Percentiles rank a stretch among this genome's conserved stretches.
Conservation (phyloP, 257 asterid genomes). For the Ophiorrhiza pumila region DNA sequence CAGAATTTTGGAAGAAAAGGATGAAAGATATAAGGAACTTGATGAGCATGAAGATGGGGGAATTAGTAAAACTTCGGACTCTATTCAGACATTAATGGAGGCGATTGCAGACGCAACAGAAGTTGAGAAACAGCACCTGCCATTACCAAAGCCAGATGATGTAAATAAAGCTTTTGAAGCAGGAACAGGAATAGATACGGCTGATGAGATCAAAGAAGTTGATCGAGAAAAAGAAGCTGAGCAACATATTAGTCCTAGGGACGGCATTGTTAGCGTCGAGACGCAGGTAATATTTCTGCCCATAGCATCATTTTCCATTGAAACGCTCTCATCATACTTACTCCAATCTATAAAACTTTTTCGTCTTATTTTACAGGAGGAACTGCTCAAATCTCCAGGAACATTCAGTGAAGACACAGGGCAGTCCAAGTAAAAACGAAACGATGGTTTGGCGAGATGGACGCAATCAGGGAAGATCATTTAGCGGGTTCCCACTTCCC, state of each 20-base stretch:
- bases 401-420: conserved; percentile 1
- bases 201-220: conserved; percentile 3
- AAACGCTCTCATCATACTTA: no score
- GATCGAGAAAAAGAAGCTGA: not conserved
- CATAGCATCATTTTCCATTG: not conserved
- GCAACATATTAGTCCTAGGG: not conserved
- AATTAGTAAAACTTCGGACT: not conserved
- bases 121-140: not conserved
- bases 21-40: not conserved
- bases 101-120: not conserved
- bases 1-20: not conserved
- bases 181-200: not conserved
- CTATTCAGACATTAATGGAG: not conserved
- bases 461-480: conserved; percentile 4
- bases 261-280: not conserved
- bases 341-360: no score
- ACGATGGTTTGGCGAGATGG: not conserved
- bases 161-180: not conserved
- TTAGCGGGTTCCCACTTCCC: not conserved
- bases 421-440: not conserved
- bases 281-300: not conserved
- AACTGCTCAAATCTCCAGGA: not conserved
- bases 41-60: conserved; percentile 5
- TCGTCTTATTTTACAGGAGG: not conserved
- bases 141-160: not conserved